Percentiles rank a stretch among this genome's conserved stretches.
Conservation (phyloP, 2,329 filamentous ascomycete species). For the Grosmannia huntii region DNA sequence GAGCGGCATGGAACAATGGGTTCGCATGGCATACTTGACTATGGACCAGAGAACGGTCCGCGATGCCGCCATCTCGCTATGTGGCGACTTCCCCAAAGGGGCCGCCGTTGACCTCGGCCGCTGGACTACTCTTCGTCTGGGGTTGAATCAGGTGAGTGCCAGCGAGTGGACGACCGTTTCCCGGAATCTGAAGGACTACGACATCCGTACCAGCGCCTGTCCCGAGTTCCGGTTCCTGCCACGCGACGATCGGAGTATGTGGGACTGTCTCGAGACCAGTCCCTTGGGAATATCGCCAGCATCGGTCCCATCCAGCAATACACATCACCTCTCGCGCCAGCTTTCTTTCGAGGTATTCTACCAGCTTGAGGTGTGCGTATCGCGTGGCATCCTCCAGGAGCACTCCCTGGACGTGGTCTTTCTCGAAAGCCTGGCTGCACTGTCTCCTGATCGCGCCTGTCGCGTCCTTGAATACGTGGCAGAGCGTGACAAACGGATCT, state of each 20-base stretch:
- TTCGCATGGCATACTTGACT: conserved; percentile 33
- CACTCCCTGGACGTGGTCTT: conserved; percentile 59
- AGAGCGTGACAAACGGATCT: conserved; percentile 47
- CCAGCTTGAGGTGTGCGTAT: conserved; percentile 89
- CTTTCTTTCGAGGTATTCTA: conserved; percentile 68
- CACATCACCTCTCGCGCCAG: conserved; percentile 9
- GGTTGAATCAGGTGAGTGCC: conserved; percentile 17
- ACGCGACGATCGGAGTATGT: conserved; percentile 13
- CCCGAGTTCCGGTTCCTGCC: conserved; percentile 7
- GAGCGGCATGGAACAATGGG: conserved; percentile 31
- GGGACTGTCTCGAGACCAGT: conserved; percentile 7
- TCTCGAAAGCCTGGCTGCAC: conserved; percentile 41
- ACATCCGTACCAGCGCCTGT: conserved; percentile 31
- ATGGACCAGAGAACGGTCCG: conserved; percentile 21
- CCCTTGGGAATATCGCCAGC: background rate
- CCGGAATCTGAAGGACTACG: conserved; percentile 55
- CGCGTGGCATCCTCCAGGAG: conserved; percentile 63
- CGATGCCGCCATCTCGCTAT: conserved; percentile 24
- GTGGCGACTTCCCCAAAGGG: conserved; percentile 17
- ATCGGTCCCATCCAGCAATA: conserved; percentile 1
- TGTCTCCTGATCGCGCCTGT: conserved; percentile 40
- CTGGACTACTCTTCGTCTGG: conserved; percentile 43
- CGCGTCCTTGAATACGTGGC: conserved; percentile 63
- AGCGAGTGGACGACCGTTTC: conserved; percentile 28
- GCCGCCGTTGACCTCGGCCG: conserved; percentile 38